Evolutionary conservation across 1,284 basidiomycete species (phyloP), one percentile per base, ranked within the genome.

Genomic region (Macrocybe sp.): DNA sequence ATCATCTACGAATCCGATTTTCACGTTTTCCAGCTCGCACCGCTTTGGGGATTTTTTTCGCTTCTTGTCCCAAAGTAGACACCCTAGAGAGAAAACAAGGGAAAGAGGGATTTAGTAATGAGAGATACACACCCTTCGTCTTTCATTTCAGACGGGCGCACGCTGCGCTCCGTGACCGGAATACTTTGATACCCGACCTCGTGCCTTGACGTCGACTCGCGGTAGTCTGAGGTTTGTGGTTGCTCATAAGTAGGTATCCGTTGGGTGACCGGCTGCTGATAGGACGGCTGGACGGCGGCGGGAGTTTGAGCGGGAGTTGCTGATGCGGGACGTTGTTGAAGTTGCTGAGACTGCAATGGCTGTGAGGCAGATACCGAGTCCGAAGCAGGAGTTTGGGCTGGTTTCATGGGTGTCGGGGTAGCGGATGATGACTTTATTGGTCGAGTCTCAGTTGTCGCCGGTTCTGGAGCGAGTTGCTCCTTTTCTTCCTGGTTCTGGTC

Each of bases 61-160:
- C 22, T 22, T 22, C 22, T 22, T 22, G 22, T 67, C 67, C 59
- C 60, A 61, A 55, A 64, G 63, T 60, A 63, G 59, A 43, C 52
- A 64, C 56, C 22, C 59, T 69, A 62, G 57, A 57, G 57, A 58
- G 62, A 60, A 59, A 58, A 63, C 14, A 64, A 46, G 43, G 31
- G 60, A 22, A 22, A 22, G 22, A 22, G 14, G 14, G 14, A 22
- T 22, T 22, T 22, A 22, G 22, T 48, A 49, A 45, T 44, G 45
- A 55, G 53, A 56, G 52, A 57, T 49, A 59, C 94, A 93, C 81
- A 97, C 95, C 94, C 94, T 89, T 97, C 94, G 63, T 97, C 95
- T 68, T 94, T 94, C 92, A 95, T 96, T 67, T 97, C 94, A 45
- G 89, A 92, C 9, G 93, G 92, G 47, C 89, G 78, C 28, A 94